phyloP scores from a whole-genome alignment of 2,329 filamentous ascomycete genomes.

The Metarhizium robertsii region DNA sequence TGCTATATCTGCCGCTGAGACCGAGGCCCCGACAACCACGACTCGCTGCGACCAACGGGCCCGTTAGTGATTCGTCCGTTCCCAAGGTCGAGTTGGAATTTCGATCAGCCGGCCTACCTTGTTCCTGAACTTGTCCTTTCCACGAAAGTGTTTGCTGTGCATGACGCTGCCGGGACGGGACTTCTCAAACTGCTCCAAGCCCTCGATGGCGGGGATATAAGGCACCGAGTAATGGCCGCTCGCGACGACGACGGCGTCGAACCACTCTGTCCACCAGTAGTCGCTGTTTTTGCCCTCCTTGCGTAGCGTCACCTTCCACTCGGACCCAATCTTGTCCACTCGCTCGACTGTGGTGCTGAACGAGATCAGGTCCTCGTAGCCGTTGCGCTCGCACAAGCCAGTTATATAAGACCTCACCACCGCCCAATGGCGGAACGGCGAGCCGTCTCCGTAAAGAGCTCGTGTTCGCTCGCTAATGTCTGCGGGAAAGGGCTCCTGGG shows the following conservation, averaged over 20 bases:
- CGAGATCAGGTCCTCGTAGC: conserved; percentile 41
- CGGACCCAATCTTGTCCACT: conserved; percentile 37
- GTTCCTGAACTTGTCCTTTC: too few relatives aligned
- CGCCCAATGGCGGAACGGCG: conserved; percentile 53
- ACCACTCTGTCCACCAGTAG: conserved; percentile 54
- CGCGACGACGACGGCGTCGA: conserved; percentile 52
- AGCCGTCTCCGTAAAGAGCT: conserved; percentile 40
- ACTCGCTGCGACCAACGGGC: conserved; percentile 32
- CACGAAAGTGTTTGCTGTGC: too few relatives aligned
- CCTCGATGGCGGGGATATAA: conserved; percentile 40
- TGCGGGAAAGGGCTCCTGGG: conserved; percentile 42
- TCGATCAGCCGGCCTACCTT: too few relatives aligned
- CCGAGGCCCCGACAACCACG: conserved; percentile 53
- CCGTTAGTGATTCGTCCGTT: not conserved
- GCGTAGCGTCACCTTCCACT: conserved; percentile 44
- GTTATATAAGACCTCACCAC: conserved; percentile 47
- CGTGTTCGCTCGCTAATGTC: conserved; percentile 20
- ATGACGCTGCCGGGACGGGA: conserved; percentile 30
- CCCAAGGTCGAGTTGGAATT: too few relatives aligned
- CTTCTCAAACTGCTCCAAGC: conserved; percentile 37
- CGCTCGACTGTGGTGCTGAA: conserved; percentile 55
- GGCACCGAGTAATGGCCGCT: conserved; percentile 53
- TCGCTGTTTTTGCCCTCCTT: conserved; percentile 30
- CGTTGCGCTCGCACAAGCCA: conserved; percentile 38
- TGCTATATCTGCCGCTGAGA: conserved; percentile 55